These are phyloP conservation scores for Immersiporthe knoxdaviesiana DNA, from an alignment of 2,329 filamentous ascomycete genomes.

Conservation along the genomic window DNA sequence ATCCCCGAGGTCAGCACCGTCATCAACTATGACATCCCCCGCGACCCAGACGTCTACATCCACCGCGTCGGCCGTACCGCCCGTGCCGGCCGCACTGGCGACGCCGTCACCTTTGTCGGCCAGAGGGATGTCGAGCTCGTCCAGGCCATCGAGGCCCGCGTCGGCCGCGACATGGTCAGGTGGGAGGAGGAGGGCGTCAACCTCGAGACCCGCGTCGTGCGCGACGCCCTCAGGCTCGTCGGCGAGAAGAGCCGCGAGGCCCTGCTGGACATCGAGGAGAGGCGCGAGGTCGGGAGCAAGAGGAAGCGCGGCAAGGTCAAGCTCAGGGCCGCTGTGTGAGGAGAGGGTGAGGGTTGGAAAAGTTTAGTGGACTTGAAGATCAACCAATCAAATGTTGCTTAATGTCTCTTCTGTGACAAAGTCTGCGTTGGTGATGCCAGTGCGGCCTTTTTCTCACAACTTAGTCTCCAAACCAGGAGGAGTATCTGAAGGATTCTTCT, in stretches of 20 bases:
- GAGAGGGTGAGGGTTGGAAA: no score
- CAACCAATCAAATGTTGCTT: background rate
- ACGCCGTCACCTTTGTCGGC: constrained; percentile 85
- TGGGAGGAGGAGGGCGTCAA: constrained; percentile 93
- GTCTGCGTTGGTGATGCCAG: no score
- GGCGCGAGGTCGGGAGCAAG: constrained; percentile 89
- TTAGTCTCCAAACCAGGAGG: no score
- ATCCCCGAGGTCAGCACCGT: constrained; percentile 91
- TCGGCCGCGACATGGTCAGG: constrained; percentile 77
- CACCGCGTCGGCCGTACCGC: constrained; percentile 95
- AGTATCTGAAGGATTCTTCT: no score
- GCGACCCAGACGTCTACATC: constrained; percentile 97
- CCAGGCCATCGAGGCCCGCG: constrained; percentile 84
- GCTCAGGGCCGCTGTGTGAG: constrained; percentile 41
- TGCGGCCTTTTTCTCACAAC: no score
- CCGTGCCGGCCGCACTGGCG: constrained; percentile 82
- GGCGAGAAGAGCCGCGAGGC: constrained; percentile 96
- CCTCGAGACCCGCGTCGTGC: constrained; percentile 85
- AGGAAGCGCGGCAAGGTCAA: constrained; percentile 65
- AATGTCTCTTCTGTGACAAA: no score
- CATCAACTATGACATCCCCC: constrained; percentile 92
- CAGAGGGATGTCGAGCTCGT: constrained; percentile 91
- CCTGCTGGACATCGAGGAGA: constrained; percentile 86
- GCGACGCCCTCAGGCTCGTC: constrained; percentile 84
- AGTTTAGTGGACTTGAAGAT: background rate